Base-by-base conservation (phyloP, 2,329 filamentous ascomycete species). In the Pseudogymnoascus sp. region DNA sequence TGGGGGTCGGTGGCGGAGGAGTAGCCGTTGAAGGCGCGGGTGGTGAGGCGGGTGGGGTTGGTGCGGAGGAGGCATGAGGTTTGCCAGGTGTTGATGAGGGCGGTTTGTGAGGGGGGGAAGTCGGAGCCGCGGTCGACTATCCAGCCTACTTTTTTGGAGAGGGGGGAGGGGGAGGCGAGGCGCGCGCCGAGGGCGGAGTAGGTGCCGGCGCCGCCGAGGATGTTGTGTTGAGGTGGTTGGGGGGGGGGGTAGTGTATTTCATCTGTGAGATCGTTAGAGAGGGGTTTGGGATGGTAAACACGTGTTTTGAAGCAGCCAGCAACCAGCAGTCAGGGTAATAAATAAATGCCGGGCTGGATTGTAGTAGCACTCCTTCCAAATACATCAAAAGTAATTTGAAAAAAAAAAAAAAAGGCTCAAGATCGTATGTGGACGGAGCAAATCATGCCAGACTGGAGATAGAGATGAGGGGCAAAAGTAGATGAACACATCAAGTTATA, bases 1-100 rank as follows among this genome's bases (percentile, higher is more conserved):
- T 90, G 84, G 47, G 7, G 25, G 23, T 56, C 47, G 61, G 84
- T 81, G 33, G 84, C 82, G 38, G 87, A 85, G 73, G 87, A 85
- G 73, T 97, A 97, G 60, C 90, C 90, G 73, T 97, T 97, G 91
- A 91, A 96, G 53, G 89, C 92, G 53, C 91, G 85, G 0, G 94
- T 99, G 2, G 93, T 97, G 60, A 90, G 79, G 23, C 90, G 85
- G 5, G 81, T 74, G 1, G 80, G 78, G 62, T 89, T 86, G 59
- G 84, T 77, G 62, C 92, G 84, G 67, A 94, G 77, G 14, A 91
- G 71, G 18, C 84, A 89, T 5, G 84, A 84, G 1, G 92, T 96
- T 14, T 85, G 76, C 92, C 94, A 97, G 47, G 83, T 81, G 12
- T 82, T 76, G 67, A 99, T 86, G 47, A 83, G 79, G 1, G 80